Base-by-base conservation (phyloP, 208 protist genomes). In the Wallacemonas sp. region DNA sequence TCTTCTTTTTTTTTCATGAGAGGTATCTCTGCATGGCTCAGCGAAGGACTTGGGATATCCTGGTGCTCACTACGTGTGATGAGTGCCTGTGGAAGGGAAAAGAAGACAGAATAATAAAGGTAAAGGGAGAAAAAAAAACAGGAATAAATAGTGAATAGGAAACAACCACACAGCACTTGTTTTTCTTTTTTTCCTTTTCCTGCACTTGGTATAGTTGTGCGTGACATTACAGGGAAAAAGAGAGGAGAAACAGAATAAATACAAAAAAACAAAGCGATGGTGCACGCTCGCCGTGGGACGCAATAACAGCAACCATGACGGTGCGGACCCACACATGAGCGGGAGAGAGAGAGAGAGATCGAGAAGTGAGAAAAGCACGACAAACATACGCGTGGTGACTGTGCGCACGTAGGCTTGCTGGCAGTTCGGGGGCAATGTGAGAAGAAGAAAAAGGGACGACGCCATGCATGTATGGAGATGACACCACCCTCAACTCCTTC, bases 1-100 rank as follows among this genome's bases (percentile, higher is more conserved):
- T 26, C n/a, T 55, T 73, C 37, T 50, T 62, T 62, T 74, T 58
- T 33, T 41, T 72, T 62, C 32, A n/a, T n/a, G n/a, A n/a, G n/a
- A n/a, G 5, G 50, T 41, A 37, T 36, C 26, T 63, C 15, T 33
- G n/a, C 24, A 42, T 60, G 32, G 9, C 12, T 27, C 6, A 53
- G 6, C 13, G 15, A 62, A 3, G 29, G 29, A 22, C 10, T 21
- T 19, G 21, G 15, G n/a, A n/a, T n/a, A n/a, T n/a, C n/a, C n/a
- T n/a, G n/a, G n/a, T n/a, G n/a, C n/a, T n/a, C n/a, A n/a, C n/a
- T n/a, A n/a, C n/a, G n/a, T n/a, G n/a, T n/a, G n/a, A n/a, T n/a
- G n/a, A n/a, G n/a, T n/a, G n/a, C n/a, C 9, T 27, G 37, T 27
- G 37, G 36, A 68, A 3, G 19, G 32, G 10, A 67, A 41, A 24